Evolutionary conservation across 805 yeast genomes (phyloP).

Genomic region (Kluyveromyces starmeri): DNA sequence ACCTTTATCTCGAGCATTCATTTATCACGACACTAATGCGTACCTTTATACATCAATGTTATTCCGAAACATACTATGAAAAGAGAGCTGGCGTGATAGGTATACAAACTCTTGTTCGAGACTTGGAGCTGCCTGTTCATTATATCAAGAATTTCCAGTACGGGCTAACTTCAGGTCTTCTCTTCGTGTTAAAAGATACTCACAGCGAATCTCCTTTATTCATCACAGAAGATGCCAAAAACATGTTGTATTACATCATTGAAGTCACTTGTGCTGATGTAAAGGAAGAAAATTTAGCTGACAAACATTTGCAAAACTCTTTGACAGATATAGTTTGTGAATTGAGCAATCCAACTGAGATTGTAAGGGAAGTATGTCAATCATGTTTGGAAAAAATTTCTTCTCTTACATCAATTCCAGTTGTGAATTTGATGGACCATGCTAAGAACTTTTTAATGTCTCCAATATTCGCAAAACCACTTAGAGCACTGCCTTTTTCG

Average conservation of each 20-base stretch:
- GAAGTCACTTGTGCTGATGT: slow-evolving; percentile 56
- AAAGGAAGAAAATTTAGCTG: slow-evolving; percentile 46
- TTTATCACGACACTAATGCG: slow-evolving; percentile 68
- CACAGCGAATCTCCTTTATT: slow-evolving; percentile 79
- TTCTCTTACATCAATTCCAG: slow-evolving; percentile 57
- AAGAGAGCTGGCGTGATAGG: slow-evolving; percentile 90
- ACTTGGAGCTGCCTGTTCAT: slow-evolving; percentile 52
- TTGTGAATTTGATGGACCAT: slow-evolving; percentile 69
- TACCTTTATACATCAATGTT: slow-evolving; percentile 83
- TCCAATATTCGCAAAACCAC: slow-evolving; percentile 94
- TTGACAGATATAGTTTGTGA: slow-evolving; percentile 89
- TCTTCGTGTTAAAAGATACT: slow-evolving; percentile 84
- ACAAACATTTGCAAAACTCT: slow-evolving; percentile 70
- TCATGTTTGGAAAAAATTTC: slow-evolving; percentile 58
- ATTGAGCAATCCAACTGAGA: slow-evolving; percentile 76
- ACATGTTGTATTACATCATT: slow-evolving; percentile 54
- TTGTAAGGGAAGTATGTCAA: slow-evolving; percentile 77
- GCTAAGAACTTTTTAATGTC: slow-evolving; percentile 76
- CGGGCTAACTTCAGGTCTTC: slow-evolving; percentile 77
- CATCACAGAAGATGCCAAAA: slow-evolving; percentile 65
- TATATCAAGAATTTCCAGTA: slow-evolving; percentile 75
- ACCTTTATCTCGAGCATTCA: slow-evolving; percentile 62
- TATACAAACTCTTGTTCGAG: slow-evolving; percentile 60
- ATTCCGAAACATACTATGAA: slow-evolving; percentile 75
- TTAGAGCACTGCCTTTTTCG: slow-evolving; percentile 93